These are phyloP conservation scores for Balamuthia mandrillaris DNA, from an alignment of 208 protist genomes.

Conservation along the genomic window DNA sequence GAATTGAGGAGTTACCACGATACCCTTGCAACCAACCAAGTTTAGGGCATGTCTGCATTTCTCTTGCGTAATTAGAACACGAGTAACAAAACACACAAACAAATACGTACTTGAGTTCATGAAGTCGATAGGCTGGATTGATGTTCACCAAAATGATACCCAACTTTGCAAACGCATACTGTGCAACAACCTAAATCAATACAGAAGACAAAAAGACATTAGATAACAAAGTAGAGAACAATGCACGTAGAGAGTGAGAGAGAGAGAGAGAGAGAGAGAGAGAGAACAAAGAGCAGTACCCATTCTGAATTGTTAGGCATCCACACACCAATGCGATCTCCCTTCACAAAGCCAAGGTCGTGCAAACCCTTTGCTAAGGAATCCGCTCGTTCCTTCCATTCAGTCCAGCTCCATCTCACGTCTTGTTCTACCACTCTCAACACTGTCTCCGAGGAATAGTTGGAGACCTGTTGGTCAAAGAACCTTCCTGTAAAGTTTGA, in stretches of 20 bases:
- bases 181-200: constrained; percentile 20
- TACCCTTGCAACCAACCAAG: constrained; percentile 53
- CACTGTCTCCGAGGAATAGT: constrained; percentile 2
- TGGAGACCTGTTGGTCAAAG: constrained; percentile 33
- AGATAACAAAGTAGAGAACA: background rate
- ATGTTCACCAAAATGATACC: constrained; percentile 70
- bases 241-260: background rate
- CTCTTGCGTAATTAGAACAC: background rate
- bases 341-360: constrained; percentile 57
- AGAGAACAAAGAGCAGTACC: too few species aligned
- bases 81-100: too few species aligned
- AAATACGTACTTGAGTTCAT: constrained; percentile 54
- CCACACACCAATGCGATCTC: constrained; percentile 73
- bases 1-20: constrained; percentile 52
- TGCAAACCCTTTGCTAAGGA: constrained; percentile 52
- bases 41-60: constrained; percentile 55
- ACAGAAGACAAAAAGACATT: background rate
- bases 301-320: constrained; percentile 67
- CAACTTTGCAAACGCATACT: constrained; percentile 63
- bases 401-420: constrained; percentile 39
- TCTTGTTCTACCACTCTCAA: constrained; percentile 37
- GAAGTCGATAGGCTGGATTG: constrained; percentile 66
- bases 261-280: too few species aligned
- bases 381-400: constrained; percentile 50
- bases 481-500: constrained; percentile 19